Evolutionary conservation across 768 basidiomycete genomes (phyloP).

Genomic region (Lanmaoa rubissima): DNA sequence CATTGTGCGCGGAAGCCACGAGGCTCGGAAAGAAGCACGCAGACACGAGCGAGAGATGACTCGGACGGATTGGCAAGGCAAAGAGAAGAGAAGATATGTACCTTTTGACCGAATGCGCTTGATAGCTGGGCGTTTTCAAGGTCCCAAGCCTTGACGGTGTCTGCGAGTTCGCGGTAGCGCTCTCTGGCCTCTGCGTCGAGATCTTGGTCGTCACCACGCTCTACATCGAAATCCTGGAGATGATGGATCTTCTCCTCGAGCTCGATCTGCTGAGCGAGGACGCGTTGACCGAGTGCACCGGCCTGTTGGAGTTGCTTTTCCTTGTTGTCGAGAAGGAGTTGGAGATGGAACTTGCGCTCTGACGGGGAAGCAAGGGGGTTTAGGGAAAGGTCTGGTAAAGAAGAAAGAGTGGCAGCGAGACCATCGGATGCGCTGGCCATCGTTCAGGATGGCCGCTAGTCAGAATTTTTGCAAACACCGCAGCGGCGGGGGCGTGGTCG

Average conservation of each 20-base stretch:
- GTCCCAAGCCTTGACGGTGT: conserved; percentile 77
- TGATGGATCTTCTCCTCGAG: conserved; percentile 85
- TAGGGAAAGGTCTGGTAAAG: conserved; percentile 43
- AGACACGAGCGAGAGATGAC: conserved; percentile 9
- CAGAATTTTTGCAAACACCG: conserved; percentile 8
- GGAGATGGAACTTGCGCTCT: conserved; percentile 61
- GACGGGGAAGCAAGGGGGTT: conserved; percentile 47
- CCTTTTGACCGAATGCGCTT: conserved; percentile 62
- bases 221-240: conserved; percentile 68
- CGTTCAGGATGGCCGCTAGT: conserved; percentile 23
- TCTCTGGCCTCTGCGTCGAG: conserved; percentile 67
- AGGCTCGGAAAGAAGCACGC: conserved; percentile 11
- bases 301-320: conserved; percentile 91
- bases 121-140: conserved; percentile 75
- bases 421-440: conserved; percentile 44
- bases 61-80: background rate
- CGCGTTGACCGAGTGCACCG: conserved; percentile 88
- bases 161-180: conserved; percentile 72
- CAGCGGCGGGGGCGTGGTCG: conserved; percentile 1
- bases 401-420: conserved; percentile 29
- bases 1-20: conserved; percentile 14
- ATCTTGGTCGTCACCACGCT: conserved; percentile 61
- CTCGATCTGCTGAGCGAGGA: conserved; percentile 91
- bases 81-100: conserved; percentile 34
- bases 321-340: conserved; percentile 80